phyloP scores from a whole-genome alignment of 306 rosid genomes.

The Quillaja saponaria region DNA sequence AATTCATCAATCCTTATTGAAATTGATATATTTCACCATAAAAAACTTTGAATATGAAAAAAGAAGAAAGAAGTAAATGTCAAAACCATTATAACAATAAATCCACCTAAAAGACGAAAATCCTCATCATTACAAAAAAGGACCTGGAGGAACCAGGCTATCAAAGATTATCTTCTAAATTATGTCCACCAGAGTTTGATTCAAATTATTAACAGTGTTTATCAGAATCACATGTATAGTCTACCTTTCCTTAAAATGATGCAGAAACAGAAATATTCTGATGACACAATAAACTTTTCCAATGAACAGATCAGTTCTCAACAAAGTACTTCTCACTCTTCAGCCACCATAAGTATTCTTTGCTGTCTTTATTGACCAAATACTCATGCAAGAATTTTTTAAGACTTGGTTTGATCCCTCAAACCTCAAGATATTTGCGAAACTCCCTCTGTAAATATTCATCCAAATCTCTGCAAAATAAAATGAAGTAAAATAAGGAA shows the following conservation, averaged over 20 bases:
- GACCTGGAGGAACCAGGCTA: no score
- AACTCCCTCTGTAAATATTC: slow-evolving; percentile 82
- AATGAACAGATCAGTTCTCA: slow-evolving; percentile 47
- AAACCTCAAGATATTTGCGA: slow-evolving; percentile 64
- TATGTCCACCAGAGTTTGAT: no score
- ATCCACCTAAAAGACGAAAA: no score
- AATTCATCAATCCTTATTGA: no score
- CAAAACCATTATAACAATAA: no score
- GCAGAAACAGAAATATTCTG: slow-evolving; percentile 8
- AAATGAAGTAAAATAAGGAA: neutral
- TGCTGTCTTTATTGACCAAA: slow-evolving; percentile 63
- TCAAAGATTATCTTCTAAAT: no score
- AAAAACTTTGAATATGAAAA: no score
- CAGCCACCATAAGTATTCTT: slow-evolving; percentile 77
- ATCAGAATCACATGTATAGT: slow-evolving; percentile 15
- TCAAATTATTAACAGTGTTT: slow-evolving; percentile 1
- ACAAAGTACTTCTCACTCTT: slow-evolving; percentile 69
- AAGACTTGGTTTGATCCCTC: slow-evolving; percentile 64
- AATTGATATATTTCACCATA: no score
- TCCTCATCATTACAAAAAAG: no score
- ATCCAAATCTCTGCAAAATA: slow-evolving; percentile 72
- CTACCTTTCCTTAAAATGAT: slow-evolving; percentile 18
- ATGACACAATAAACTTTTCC: slow-evolving; percentile 7
- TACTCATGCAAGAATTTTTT: slow-evolving; percentile 67
- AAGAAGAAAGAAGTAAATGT: neutral